Evolutionary conservation across 2,329 filamentous ascomycete genomes (phyloP).

Genomic region (Colletotrichum acutatum): DNA sequence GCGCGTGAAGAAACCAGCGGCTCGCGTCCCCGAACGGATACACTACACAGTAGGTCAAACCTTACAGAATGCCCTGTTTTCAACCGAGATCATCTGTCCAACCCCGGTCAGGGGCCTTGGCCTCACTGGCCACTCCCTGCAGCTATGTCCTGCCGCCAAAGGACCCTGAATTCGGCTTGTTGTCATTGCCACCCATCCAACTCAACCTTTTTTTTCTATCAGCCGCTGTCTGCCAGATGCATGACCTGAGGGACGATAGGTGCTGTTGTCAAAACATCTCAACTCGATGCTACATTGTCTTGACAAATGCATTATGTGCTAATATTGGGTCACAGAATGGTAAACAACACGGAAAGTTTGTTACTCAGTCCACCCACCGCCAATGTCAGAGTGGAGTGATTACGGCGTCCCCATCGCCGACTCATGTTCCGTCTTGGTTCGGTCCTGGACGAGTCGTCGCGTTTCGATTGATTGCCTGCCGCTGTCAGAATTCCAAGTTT

Average conservation of each 20-base stretch:
- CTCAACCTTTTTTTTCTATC: slow-evolving; percentile 4
- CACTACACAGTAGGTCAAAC: neutral
- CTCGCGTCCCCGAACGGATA: neutral
- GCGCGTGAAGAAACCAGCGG: neutral
- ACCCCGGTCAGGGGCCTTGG: slow-evolving; percentile 2
- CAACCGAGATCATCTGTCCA: neutral
- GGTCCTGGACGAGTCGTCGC: slow-evolving; percentile 13
- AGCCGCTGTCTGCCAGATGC: neutral
- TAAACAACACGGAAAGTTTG: neutral
- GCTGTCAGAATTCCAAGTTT: slow-evolving; percentile 20
- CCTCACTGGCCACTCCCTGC: slow-evolving; percentile 12
- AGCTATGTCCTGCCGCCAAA: neutral
- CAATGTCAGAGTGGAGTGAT: neutral
- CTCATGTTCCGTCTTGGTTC: slow-evolving; percentile 21
- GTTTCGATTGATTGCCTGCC: slow-evolving; percentile 26
- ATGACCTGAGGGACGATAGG: neutral
- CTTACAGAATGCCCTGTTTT: slow-evolving; percentile 10
- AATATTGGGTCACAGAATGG: neutral
- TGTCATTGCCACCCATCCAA: neutral
- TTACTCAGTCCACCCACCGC: neutral
- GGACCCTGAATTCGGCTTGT: slow-evolving; percentile 20
- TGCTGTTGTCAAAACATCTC: neutral
- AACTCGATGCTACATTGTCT: neutral
- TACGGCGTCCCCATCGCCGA: slow-evolving; percentile 17
- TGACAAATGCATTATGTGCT: neutral